Percentiles rank a stretch among this genome's conserved stretches.
Conservation (phyloP, 1,284 basidiomycete genomes). For the Marasmius oreades region DNA sequence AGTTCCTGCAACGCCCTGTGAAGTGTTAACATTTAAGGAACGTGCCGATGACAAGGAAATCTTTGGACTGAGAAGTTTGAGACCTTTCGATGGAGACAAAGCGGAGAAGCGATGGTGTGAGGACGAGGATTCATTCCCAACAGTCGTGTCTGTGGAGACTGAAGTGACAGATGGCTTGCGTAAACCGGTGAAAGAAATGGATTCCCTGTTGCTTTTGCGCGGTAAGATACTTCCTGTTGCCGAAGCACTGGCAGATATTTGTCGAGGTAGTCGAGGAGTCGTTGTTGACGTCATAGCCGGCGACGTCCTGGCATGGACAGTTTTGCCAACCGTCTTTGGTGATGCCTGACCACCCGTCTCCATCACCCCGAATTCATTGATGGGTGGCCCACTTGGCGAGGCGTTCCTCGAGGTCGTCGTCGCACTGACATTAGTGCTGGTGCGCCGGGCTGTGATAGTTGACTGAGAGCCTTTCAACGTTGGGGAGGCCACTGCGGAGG, state of each 20-base stretch:
- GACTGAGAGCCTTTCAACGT: conserved; percentile 50
- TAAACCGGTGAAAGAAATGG: conserved; percentile 67
- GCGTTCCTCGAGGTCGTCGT: conserved; percentile 53
- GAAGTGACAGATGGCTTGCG: conserved; percentile 77
- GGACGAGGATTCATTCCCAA: conserved; percentile 31
- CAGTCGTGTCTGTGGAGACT: conserved; percentile 46
- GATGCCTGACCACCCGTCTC: conserved; percentile 48
- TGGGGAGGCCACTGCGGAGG: conserved; percentile 66
- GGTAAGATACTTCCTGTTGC: conserved; percentile 37
- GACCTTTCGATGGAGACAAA: conserved; percentile 75
- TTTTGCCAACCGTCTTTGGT: conserved; percentile 35
- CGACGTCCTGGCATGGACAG: conserved; percentile 41
- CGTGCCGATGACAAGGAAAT: conserved; percentile 58
- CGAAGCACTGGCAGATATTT: conserved; percentile 49
- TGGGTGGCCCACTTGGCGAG: conserved; percentile 51
- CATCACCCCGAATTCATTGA: conserved; percentile 78
- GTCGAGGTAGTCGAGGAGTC: conserved; percentile 62
- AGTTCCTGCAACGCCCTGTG: conserved; percentile 53
- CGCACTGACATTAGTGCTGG: conserved; percentile 54
- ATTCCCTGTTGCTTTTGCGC: conserved; percentile 71
- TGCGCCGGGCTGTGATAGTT: conserved; percentile 50
- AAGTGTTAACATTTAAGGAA: conserved; percentile 45
- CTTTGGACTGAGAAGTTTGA: conserved; percentile 78
- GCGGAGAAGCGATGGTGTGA: conserved; percentile 69
- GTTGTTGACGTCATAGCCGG: conserved; percentile 51